Evolutionary conservation across 2,329 filamentous ascomycete species (phyloP).

Genomic region (Aspergillus sp.): DNA sequence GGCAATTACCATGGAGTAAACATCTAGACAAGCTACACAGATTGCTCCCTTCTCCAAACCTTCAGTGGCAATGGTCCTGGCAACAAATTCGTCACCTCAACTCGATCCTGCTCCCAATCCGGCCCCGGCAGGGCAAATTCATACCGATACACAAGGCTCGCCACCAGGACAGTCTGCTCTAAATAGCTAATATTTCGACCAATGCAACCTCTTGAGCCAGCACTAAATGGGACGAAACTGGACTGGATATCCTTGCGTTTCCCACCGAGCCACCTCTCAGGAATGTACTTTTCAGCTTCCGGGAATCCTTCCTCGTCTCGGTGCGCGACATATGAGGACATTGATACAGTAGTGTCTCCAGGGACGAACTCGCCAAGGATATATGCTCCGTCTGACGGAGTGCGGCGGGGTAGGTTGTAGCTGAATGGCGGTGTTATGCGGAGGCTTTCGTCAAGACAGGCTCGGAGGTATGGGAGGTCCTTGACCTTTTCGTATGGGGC

Average conservation of each 20-base stretch:
- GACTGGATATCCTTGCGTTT: conserved; percentile 39
- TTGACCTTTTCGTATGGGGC: conserved; percentile 53
- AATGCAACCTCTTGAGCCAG: conserved; percentile 42
- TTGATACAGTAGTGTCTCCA: conserved; percentile 45
- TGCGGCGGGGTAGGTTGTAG: conserved; percentile 45
- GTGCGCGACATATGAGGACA: conserved; percentile 40
- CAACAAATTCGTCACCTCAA: conserved; percentile 30
- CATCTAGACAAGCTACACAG: too few species aligned
- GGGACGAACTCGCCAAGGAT: conserved; percentile 49
- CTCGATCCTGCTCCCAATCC: conserved; percentile 24
- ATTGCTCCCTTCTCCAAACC: conserved; percentile 25
- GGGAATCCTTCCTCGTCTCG: conserved; percentile 39
- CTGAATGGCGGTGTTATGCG: conserved; percentile 47
- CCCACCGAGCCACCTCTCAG: conserved; percentile 45
- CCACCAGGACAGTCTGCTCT: conserved; percentile 53
- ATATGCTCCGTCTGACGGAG: conserved; percentile 44
- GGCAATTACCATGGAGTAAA: too few species aligned
- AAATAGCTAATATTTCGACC: conserved; percentile 45
- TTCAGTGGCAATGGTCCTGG: conserved; percentile 32
- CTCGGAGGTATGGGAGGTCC: conserved; percentile 53
- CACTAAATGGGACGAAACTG: conserved; percentile 42
- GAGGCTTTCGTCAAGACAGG: conserved; percentile 52
- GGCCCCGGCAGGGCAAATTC: conserved; percentile 27
- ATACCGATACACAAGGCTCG: conserved; percentile 29
- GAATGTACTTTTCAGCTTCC: conserved; percentile 38